Conservation (phyloP, 805 yeast genomes). For the Cyberlindnera bimundalis region DNA sequence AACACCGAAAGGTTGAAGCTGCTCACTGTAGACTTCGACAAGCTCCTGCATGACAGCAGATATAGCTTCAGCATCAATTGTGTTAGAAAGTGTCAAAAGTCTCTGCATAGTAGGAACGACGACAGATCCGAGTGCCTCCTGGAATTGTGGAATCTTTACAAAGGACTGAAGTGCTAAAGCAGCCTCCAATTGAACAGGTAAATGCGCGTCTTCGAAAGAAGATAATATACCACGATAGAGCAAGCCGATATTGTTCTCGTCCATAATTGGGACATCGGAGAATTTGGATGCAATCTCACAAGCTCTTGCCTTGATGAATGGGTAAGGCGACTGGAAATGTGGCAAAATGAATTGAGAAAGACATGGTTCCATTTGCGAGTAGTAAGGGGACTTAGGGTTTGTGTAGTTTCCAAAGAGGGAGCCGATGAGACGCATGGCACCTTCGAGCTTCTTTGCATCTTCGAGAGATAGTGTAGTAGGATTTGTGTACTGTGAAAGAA, state of each 20-base stretch:
- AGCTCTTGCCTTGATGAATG: slow-evolving; percentile 74
- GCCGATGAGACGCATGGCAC: slow-evolving; percentile 76
- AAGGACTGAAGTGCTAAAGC: slow-evolving; percentile 84
- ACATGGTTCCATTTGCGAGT: slow-evolving; percentile 64
- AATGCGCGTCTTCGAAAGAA: slow-evolving; percentile 38
- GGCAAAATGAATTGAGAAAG: slow-evolving; percentile 66
- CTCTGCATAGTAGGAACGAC: slow-evolving; percentile 82
- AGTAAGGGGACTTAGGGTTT: slow-evolving; percentile 52
- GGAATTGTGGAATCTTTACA: slow-evolving; percentile 59
- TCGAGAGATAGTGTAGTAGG: slow-evolving; percentile 35
- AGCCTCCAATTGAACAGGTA: slow-evolving; percentile 81
- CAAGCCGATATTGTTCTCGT: slow-evolving; percentile 33
- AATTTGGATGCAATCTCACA: slow-evolving; percentile 64
- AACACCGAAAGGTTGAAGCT: slow-evolving; percentile 88
- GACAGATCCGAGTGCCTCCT: slow-evolving; percentile 60
- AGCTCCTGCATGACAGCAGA: slow-evolving; percentile 93
- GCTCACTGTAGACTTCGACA: slow-evolving; percentile 83
- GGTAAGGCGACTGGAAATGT: slow-evolving; percentile 54
- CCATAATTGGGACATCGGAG: slow-evolving; percentile 53
- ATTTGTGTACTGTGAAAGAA: slow-evolving; percentile 37
- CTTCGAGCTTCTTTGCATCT: slow-evolving; percentile 67
- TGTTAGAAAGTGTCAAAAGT: slow-evolving; percentile 68
- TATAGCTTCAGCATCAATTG: slow-evolving; percentile 81
- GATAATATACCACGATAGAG: slow-evolving; percentile 45
- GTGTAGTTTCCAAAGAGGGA: slow-evolving; percentile 60